Conservation (phyloP, 2,329 filamentous ascomycete species). For the Arthrobotrys sinensis region DNA sequence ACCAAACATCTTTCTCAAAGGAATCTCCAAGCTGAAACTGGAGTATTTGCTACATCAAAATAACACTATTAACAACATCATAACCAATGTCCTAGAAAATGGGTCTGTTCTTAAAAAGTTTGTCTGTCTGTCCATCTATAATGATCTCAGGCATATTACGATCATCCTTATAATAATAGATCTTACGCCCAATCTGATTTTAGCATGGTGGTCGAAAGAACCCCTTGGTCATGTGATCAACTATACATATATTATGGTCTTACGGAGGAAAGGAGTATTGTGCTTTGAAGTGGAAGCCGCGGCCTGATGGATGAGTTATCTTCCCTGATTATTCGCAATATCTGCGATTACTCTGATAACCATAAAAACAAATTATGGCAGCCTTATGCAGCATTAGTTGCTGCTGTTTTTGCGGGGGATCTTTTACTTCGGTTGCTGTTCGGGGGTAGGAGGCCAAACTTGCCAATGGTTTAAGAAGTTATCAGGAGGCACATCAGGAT, state of each 20-base stretch:
- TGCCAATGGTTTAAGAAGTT: too few species aligned
- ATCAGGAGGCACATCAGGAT: constrained; percentile 41
- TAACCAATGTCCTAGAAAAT: neutral
- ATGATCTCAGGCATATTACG: constrained; percentile 6
- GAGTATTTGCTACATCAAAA: neutral
- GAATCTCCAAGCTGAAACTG: neutral
- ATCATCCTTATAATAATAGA: constrained; percentile 9
- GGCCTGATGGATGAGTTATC: too few species aligned
- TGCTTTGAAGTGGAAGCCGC: too few species aligned
- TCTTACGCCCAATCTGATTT: constrained; percentile 1
- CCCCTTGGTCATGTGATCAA: neutral
- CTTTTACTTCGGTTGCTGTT: too few species aligned
- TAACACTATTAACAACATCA: neutral
- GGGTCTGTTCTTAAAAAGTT: neutral
- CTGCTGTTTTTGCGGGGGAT: too few species aligned
- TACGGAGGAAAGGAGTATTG: neutral
- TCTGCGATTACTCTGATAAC: too few species aligned
- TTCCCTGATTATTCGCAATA: too few species aligned
- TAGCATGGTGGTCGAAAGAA: neutral
- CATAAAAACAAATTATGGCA: too few species aligned
- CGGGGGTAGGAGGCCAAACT: too few species aligned
- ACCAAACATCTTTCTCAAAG: constrained; percentile 1
- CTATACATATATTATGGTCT: constrained; percentile 9
- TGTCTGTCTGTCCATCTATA: neutral
- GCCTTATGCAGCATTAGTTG: too few species aligned